phyloP scores from a whole-genome alignment of 2,329 filamentous ascomycete genomes.

The Scedosporium minutisporum region DNA sequence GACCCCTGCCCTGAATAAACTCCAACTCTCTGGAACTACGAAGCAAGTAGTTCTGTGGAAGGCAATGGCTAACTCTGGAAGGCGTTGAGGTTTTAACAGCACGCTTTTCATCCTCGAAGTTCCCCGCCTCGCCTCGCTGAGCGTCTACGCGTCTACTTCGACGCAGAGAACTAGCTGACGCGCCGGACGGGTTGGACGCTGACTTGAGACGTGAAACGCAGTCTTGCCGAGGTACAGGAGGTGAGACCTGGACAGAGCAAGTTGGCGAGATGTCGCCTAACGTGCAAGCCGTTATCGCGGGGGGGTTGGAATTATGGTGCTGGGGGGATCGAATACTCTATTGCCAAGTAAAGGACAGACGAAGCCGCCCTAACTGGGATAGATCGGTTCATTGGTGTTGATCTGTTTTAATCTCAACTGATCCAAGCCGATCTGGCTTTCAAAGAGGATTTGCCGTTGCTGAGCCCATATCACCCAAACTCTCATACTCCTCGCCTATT shows the following conservation, averaged over 20 bases:
- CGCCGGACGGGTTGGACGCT: slow-evolving; percentile 76
- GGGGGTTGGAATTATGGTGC: slow-evolving; percentile 81
- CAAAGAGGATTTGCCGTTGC: slow-evolving; percentile 19
- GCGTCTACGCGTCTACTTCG: slow-evolving; percentile 40
- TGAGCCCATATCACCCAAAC: too few species aligned
- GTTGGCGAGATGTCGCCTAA: slow-evolving; percentile 77
- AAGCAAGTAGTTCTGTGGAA: background rate
- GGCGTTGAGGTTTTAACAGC: slow-evolving; percentile 2
- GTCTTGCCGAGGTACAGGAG: slow-evolving; percentile 64
- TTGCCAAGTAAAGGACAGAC: background rate
- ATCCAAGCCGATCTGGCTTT: background rate
- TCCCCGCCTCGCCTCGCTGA: too few species aligned
- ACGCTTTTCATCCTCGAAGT: too few species aligned
- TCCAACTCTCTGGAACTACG: too few species aligned
- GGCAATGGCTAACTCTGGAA: background rate
- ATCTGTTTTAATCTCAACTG: background rate
- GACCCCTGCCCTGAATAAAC: too few species aligned
- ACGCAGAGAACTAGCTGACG: slow-evolving; percentile 46
- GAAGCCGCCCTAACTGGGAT: background rate
- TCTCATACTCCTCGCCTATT: too few species aligned
- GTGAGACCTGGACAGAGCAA: slow-evolving; percentile 64
- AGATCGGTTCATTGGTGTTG: background rate
- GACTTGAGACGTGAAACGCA: slow-evolving; percentile 68
- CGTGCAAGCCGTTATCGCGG: slow-evolving; percentile 75
- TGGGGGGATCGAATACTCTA: slow-evolving; percentile 50